Percentiles rank a stretch among this genome's conserved stretches.
Conservation (phyloP, 2,329 filamentous ascomycete genomes). For the Fusarium illudens region DNA sequence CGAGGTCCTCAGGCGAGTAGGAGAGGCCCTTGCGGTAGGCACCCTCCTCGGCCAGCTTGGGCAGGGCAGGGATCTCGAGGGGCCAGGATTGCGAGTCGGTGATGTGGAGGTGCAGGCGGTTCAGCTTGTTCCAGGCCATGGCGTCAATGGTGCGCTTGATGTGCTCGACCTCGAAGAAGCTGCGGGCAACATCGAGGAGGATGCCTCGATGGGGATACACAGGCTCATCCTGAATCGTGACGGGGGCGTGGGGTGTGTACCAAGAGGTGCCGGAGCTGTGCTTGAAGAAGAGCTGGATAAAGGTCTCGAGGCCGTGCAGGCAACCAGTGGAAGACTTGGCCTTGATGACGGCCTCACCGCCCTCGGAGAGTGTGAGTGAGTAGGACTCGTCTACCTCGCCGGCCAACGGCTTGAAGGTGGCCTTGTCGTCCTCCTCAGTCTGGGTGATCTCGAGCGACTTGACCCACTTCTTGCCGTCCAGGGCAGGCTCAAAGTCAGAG, state of each 20-base stretch:
- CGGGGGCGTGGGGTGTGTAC: constrained; percentile 77
- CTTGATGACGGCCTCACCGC: constrained; percentile 68
- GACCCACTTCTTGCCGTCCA: constrained; percentile 58
- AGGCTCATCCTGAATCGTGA: constrained; percentile 76
- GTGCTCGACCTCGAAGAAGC: constrained; percentile 72
- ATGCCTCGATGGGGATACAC: constrained; percentile 80
- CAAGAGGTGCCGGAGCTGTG: constrained; percentile 65
- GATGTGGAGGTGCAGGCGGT: constrained; percentile 80
- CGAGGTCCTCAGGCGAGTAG: constrained; percentile 73
- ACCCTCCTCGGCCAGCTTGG: constrained; percentile 75
- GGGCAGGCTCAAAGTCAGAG: constrained; percentile 70
- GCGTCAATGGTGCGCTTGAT: constrained; percentile 81
- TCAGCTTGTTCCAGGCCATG: constrained; percentile 82
- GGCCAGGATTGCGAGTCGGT: constrained; percentile 90
- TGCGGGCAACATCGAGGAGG: constrained; percentile 79
- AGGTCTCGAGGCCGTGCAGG: constrained; percentile 77
- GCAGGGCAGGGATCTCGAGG: constrained; percentile 76
- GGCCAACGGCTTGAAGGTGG: constrained; percentile 67
- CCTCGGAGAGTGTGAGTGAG: constrained; percentile 65
- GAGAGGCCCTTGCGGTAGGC: constrained; percentile 73
- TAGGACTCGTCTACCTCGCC: constrained; percentile 81
- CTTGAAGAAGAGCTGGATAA: constrained; percentile 81
- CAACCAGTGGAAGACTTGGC: constrained; percentile 75
- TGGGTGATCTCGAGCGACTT: constrained; percentile 69
- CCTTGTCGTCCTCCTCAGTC: constrained; percentile 60